Evolutionary conservation across 768 basidiomycete species (phyloP).

Genomic region (Dacryopinax primogenitus): DNA sequence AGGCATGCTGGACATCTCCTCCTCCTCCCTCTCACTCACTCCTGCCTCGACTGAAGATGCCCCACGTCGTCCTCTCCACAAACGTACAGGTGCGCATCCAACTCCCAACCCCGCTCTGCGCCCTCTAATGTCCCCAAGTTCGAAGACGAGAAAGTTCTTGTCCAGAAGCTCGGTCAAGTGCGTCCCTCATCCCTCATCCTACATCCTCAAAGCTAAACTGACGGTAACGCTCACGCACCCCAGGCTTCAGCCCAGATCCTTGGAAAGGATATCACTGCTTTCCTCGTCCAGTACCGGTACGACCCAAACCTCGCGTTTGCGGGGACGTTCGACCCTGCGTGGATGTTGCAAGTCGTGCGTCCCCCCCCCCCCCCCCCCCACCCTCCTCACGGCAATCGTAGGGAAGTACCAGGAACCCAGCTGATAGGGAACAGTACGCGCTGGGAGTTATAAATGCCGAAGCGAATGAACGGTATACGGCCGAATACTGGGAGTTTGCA

Average conservation of each 20-base stretch:
- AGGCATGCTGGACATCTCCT: neutral
- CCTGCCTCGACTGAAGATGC: neutral
- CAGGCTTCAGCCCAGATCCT: conserved; percentile 44
- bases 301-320: conserved; percentile 48
- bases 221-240: neutral
- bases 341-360: conserved; percentile 47
- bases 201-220: neutral
- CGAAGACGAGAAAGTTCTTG: conserved; percentile 27
- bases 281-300: conserved; percentile 43
- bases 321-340: conserved; percentile 54
- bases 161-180: conserved; percentile 48
- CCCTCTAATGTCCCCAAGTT: conserved; percentile 13
- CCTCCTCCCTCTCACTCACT: neutral
- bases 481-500: conserved; percentile 43
- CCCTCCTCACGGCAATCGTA: neutral
- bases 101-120: neutral
- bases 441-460: conserved; percentile 43
- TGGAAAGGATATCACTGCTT: conserved; percentile 42
- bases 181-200: neutral
- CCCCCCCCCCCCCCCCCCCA: neutral
- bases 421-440: conserved; percentile 22
- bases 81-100: conserved; percentile 7
- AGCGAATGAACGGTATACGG: conserved; percentile 42
- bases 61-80: conserved; percentile 2
- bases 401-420: neutral